phyloP scores from a whole-genome alignment of 2,329 filamentous ascomycete species.

The Monosporascus sp. region DNA sequence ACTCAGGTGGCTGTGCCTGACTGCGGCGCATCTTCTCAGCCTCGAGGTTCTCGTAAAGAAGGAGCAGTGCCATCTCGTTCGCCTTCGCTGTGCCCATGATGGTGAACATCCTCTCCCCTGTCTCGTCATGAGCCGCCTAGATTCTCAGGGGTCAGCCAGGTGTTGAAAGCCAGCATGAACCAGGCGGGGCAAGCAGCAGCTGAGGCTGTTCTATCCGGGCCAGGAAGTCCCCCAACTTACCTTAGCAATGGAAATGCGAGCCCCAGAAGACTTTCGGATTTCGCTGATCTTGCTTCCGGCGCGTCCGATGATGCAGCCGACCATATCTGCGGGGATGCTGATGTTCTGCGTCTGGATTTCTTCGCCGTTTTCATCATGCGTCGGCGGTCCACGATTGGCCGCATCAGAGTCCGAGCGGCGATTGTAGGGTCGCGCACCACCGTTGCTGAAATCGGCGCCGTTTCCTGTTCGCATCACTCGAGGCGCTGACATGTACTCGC shows the following conservation, averaged over 20 bases:
- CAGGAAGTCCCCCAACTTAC: constrained; percentile 32
- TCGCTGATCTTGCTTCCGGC: constrained; percentile 97
- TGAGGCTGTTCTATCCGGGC: background rate
- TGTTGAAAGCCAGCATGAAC: background rate
- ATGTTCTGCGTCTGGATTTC: constrained; percentile 99
- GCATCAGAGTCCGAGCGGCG: constrained; percentile 82
- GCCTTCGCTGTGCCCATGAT: constrained; percentile 93
- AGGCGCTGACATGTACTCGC: constrained; percentile 51
- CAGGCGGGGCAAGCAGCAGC: background rate
- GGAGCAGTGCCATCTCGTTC: constrained; percentile 92
- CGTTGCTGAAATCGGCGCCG: constrained; percentile 94
- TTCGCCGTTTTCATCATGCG: constrained; percentile 92
- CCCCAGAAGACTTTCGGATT: constrained; percentile 93
- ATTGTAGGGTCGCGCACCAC: constrained; percentile 61
- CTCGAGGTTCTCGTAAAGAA: constrained; percentile 97
- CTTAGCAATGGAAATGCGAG: constrained; percentile 96
- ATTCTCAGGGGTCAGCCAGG: constrained; percentile 8
- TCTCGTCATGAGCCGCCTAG: constrained; percentile 87
- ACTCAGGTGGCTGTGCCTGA: constrained; percentile 59
- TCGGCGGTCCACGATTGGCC: constrained; percentile 72
- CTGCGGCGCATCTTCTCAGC: constrained; percentile 98
- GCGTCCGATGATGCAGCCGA: constrained; percentile 97
- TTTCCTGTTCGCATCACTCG: constrained; percentile 94
- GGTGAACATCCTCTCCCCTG: constrained; percentile 98
- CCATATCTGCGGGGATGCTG: constrained; percentile 99